phyloP scores from a whole-genome alignment of 768 basidiomycete species.

The Megacollybia marginata region DNA sequence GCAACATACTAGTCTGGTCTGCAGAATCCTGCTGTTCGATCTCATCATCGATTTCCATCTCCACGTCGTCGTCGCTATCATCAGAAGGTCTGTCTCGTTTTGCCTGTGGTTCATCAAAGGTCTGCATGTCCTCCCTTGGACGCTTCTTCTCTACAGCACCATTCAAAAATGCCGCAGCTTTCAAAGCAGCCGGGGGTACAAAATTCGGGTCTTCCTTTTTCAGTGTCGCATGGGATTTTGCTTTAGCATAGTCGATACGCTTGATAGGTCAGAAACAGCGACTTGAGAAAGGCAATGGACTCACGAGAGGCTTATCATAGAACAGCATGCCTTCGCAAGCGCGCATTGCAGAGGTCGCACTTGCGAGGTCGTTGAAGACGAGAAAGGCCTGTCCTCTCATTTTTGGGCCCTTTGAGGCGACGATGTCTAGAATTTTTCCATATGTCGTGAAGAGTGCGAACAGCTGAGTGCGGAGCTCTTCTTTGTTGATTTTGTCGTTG shows the following conservation, averaged over 20 bases:
- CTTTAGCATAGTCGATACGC: slow-evolving; percentile 89
- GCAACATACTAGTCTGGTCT: no score
- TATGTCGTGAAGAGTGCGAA: slow-evolving; percentile 89
- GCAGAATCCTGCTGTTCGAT: slow-evolving; percentile 39
- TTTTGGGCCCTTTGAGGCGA: slow-evolving; percentile 78
- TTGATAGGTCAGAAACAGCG: slow-evolving; percentile 20
- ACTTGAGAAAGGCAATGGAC: slow-evolving; percentile 17
- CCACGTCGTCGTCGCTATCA: slow-evolving; percentile 74
- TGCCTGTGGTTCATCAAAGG: slow-evolving; percentile 42
- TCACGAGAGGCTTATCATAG: slow-evolving; percentile 87
- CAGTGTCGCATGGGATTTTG: slow-evolving; percentile 81
- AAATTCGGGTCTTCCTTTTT: slow-evolving; percentile 76
- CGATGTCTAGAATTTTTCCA: slow-evolving; percentile 88
- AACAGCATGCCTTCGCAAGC: slow-evolving; percentile 90
- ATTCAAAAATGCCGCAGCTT: slow-evolving; percentile 44
- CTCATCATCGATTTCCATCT: slow-evolving; percentile 95
- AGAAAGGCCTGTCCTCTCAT: slow-evolving; percentile 96
- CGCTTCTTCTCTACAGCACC: slow-evolving; percentile 47
- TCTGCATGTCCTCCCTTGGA: slow-evolving; percentile 54
- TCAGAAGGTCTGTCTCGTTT: slow-evolving; percentile 70
- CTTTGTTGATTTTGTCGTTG: slow-evolving; percentile 88
- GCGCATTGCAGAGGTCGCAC: slow-evolving; percentile 88
- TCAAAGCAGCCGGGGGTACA: slow-evolving; percentile 60
- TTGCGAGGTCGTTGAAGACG: slow-evolving; percentile 87
- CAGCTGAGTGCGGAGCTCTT: slow-evolving; percentile 77